phyloP scores from a whole-genome alignment of 139 green algal species.

The Chlamydomonas schloesseri region DNA sequence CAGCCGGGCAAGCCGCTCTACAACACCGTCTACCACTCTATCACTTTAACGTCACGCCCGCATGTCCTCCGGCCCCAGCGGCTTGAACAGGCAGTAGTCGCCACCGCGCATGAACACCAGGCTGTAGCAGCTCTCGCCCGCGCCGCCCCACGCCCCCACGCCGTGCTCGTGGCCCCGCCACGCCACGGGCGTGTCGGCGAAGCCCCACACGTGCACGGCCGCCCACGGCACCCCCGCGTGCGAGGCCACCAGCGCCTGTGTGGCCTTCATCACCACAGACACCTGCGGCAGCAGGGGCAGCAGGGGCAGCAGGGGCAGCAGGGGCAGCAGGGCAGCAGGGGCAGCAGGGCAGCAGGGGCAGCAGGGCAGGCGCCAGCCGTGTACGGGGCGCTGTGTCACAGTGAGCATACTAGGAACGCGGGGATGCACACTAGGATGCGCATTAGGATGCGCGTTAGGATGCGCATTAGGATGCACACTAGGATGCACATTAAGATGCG shows the following conservation, averaged over 20 bases:
- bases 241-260: background rate
- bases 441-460: too few species aligned
- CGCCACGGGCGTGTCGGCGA: constrained; percentile 37
- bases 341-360: too few species aligned
- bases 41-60: background rate
- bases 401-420: too few species aligned
- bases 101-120: background rate
- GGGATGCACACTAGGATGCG: too few species aligned
- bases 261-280: background rate
- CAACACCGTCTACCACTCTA: too few species aligned
- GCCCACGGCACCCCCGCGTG: constrained; percentile 23
- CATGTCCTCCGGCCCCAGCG: constrained; percentile 7
- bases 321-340: too few species aligned
- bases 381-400: too few species aligned
- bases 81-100: constrained; percentile 20
- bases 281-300: constrained; percentile 4
- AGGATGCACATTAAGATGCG: too few species aligned
- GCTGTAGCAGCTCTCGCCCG: constrained; percentile 39
- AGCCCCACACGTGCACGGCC: constrained; percentile 35
- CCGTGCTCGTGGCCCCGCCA: constrained; percentile 34
- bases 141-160: constrained; percentile 3
- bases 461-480: too few species aligned
- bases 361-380: too few species aligned
- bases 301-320: too few species aligned
- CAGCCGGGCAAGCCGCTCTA: too few species aligned